Base-by-base conservation (phyloP, 2,329 filamentous ascomycete genomes). In the Ceratocystis cacaofunesta region DNA sequence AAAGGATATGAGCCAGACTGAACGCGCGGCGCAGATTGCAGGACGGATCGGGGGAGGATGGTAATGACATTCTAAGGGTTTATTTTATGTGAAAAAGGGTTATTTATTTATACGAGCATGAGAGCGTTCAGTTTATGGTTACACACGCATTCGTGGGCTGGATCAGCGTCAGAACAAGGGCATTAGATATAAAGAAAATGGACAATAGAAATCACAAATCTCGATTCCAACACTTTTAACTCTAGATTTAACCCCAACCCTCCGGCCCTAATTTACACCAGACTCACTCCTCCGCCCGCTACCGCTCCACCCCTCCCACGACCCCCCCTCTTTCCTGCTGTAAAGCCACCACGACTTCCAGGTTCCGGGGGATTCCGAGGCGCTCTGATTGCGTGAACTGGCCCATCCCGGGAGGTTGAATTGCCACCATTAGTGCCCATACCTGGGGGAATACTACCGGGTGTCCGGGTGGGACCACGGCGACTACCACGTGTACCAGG, bases 1-100 rank as follows among this genome's bases (percentile, higher is more conserved):
- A 77, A 80, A 83, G 69, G 77, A 82, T 73, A 72, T 79, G 74
- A 78, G 80, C 67, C 88, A 91, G 72, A 87, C 89, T 55, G 88
- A 95, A 72, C 84, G 86, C 67, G 92, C 96, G 50, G 88, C 91
- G 67, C 90, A 94, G 72, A 80, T 99, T 72, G 92, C 92, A 60
- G 87, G 90, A 65, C 94, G 91, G 75, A 89, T 92, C 70, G 94
- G 92, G 64, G 94, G 94, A 64, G 94, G 94, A 28, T 99, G 94
- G 94, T 97, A 80, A 61, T 7, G 30, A n/a, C 30, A 12, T 48
- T 57, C 15, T 43, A 62, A 19, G 8, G 2, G 19, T 12, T 10
- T 10, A 2, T n/a, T 48, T 48, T 48, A 17, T n/a, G 8, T 1
- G 17, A 17, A n/a, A 30, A 30, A 7, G 25, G 25, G 25, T 5